Evolutionary conservation across 2,329 filamentous ascomycete genomes (phyloP), one percentile per base, ranked within the genome.

Genomic region (Monilinia fructigena): DNA sequence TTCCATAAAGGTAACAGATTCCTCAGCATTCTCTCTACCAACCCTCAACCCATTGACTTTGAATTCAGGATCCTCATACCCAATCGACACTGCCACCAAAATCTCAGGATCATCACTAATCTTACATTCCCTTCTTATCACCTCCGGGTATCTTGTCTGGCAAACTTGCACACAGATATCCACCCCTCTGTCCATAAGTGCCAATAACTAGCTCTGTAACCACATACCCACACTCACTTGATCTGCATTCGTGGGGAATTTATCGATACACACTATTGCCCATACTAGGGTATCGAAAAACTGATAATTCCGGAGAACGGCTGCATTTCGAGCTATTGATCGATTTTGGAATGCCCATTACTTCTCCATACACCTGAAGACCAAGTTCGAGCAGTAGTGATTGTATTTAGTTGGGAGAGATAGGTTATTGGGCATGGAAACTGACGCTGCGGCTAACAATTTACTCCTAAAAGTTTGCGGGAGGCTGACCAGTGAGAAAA

Each of bases 221-320:
- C 63, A 65, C 47, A 61, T 53, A 8, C 63, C 63, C 8, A 65
- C 55, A 12, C 63, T 59, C 18, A 65, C 12, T 59, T 35, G 7
- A 53, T 61, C 63, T 4, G 55, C 48, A n/a, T 26, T 40, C 2
- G 48, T 54, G 23, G 53, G 20, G n/a, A 20, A 23, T 42, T 38
- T 45, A 53, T 65, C 63, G 4, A 65, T 65, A 11, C 55, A 65
- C 35, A 61, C 47, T 23, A 61, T 61, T 7, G 63, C 63, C 31
- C 55, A 47, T 16, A 50, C 38, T 4, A 55, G 47, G 10, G 55
- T 55, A 26, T 53, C 55, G 3, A 65, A 65, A 23, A 65, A 61
- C 10, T 4, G 35, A 23, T 60, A 65, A 14, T 65, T 65, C 11
- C 35, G 45, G 14, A 65, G 35, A 8, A 61, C 55, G 14, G 63